phyloP scores from a whole-genome alignment of 495 filamentous ascomycete genomes.

The Penicillium pulvis region DNA sequence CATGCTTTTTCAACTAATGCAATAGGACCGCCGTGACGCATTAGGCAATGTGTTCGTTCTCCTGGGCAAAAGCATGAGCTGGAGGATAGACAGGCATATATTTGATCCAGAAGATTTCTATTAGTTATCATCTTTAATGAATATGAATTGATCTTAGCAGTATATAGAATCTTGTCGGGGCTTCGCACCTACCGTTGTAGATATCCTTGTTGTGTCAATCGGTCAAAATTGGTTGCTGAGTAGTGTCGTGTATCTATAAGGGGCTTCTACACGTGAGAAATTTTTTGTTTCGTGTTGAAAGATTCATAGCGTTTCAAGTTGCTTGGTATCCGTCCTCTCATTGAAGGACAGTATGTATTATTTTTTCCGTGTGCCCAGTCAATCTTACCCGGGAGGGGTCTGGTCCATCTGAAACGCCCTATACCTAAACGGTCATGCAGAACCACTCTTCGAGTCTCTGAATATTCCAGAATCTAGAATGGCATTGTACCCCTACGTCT shows the following conservation, averaged over 20 bases:
- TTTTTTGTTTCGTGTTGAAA: not conserved
- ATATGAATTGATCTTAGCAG: no score
- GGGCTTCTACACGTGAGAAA: not conserved
- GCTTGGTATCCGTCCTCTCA: not conserved
- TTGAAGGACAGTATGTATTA: slow-evolving; percentile 21
- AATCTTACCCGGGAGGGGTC: slow-evolving; percentile 18
- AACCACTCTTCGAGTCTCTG: not conserved
- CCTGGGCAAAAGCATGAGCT: not conserved
- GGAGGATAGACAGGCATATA: not conserved
- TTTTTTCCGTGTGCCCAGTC: slow-evolving; percentile 3
- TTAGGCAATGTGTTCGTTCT: not conserved
- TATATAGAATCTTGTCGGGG: no score
- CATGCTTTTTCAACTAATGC: not conserved
- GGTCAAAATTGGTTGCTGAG: no score
- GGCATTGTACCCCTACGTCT: not conserved
- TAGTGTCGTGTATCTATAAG: no score
- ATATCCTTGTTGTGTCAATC: no score
- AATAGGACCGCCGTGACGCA: not conserved
- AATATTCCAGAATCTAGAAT: not conserved
- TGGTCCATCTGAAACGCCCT: slow-evolving; percentile 25
- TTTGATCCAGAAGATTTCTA: not conserved
- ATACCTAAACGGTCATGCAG: slow-evolving; percentile 18
- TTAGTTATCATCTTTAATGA: not conserved
- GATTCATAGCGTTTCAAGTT: not conserved
- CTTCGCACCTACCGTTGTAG: no score